These are phyloP conservation scores for Carex pumila DNA, from an alignment of 176 grass and related monocot species.

Conservation along the genomic window DNA sequence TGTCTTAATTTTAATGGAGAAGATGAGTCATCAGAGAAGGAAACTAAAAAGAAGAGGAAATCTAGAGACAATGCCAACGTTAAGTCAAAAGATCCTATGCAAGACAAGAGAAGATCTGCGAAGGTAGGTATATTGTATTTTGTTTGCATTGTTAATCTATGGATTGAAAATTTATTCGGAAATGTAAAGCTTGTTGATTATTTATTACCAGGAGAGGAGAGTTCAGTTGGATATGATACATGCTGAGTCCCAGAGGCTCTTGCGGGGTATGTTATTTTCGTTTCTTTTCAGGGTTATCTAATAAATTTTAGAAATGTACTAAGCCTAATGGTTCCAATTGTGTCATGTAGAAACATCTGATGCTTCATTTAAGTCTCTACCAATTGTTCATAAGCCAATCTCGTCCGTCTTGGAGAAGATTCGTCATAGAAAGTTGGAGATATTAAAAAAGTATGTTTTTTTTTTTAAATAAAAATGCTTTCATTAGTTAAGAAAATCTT, in stretches of 20 bases:
- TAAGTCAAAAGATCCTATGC: conserved; percentile 40
- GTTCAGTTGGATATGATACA: conserved; percentile 51
- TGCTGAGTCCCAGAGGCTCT: conserved; percentile 62
- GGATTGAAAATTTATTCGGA: not conserved
- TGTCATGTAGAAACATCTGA: conserved; percentile 53
- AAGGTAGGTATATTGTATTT: conserved; percentile 33
- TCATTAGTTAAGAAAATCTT: not conserved
- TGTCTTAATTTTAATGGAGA: conserved; percentile 49
- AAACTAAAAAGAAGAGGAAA: conserved; percentile 56
- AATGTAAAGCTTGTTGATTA: conserved; percentile 15
- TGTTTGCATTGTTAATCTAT: not conserved
- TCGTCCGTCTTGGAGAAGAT: conserved; percentile 95
- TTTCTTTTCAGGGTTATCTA: not conserved
- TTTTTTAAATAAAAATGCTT: not conserved
- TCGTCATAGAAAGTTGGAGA: conserved; percentile 64
- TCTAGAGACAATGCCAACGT: not conserved
- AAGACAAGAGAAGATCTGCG: conserved; percentile 44
- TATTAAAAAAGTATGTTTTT: conserved; percentile 50
- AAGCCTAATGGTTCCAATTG: not conserved
- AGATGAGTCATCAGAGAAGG: conserved; percentile 35
- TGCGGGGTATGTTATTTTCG: conserved; percentile 47
- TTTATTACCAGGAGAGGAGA: conserved; percentile 58
- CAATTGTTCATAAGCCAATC: conserved; percentile 73
- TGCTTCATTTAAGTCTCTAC: conserved; percentile 56
- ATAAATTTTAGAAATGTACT: not conserved